These are phyloP conservation scores for Limnanthes douglasii DNA, from an alignment of 345 rosid species.

Conservation along the genomic window DNA sequence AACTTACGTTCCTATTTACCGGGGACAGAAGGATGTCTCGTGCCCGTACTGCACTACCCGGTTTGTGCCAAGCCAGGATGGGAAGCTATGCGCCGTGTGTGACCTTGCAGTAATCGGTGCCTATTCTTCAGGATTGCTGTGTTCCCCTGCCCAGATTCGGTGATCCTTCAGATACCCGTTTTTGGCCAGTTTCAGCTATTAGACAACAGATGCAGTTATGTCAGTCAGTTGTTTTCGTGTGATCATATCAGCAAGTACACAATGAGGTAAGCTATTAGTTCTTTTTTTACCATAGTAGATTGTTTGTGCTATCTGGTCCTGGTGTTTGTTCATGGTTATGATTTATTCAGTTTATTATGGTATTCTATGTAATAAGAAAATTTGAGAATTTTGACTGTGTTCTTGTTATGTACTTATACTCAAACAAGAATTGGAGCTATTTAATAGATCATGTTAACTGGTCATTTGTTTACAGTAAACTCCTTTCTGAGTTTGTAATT, in stretches of 20 bases:
- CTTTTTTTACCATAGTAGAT: conserved; percentile 8
- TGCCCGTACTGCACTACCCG: conserved; percentile 70
- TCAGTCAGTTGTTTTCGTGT: not conserved
- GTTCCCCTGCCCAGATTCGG: conserved; percentile 64
- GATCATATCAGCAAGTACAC: conserved; percentile 9
- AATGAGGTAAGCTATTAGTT: conserved; percentile 12
- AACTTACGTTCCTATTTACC: conserved; percentile 75
- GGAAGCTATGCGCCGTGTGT: conserved; percentile 52
- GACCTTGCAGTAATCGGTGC: conserved; percentile 67
- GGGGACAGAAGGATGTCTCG: conserved; percentile 67
- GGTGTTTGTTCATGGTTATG: not conserved
- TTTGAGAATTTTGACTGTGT: conserved; percentile 17
- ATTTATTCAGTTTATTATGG: conserved; percentile 6
- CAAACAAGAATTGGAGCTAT: no score
- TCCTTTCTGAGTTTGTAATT: no score
- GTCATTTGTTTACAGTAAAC: no score
- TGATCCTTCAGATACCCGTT: conserved; percentile 11
- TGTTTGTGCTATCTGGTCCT: conserved; percentile 10
- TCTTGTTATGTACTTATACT: no score
- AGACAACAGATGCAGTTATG: conserved; percentile 2
- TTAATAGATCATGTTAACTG: no score
- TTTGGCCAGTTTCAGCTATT: conserved; percentile 7
- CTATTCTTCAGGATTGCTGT: conserved; percentile 78
- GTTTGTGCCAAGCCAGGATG: conserved; percentile 59
- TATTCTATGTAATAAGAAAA: conserved; percentile 13